Conservation (phyloP, 1,284 basidiomycete genomes). For the Golubevia sp. region DNA sequence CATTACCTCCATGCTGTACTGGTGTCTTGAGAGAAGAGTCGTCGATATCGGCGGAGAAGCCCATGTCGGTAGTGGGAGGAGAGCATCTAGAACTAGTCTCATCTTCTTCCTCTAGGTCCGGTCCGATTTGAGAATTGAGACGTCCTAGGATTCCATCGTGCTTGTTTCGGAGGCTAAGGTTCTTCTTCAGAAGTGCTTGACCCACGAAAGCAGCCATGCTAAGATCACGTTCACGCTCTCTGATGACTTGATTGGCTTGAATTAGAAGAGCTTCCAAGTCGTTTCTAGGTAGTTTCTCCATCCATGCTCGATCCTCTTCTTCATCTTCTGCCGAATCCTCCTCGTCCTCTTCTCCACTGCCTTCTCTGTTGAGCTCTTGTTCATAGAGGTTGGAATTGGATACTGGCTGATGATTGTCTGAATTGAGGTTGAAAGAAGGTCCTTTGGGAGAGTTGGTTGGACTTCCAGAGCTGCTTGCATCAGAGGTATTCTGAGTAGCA, state of each 20-base stretch:
- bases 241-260: slow-evolving; percentile 39
- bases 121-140: background rate
- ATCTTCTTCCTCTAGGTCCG: no score
- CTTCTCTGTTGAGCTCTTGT: background rate
- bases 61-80: slow-evolving; percentile 32
- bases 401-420: background rate
- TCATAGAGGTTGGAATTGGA: background rate
- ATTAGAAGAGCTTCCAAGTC: slow-evolving; percentile 42
- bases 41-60: slow-evolving; percentile 4
- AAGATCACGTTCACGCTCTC: slow-evolving; percentile 40
- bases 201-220: slow-evolving; percentile 47
- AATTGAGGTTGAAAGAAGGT: background rate
- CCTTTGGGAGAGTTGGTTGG: background rate
- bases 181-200: slow-evolving; percentile 48
- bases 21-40: slow-evolving; percentile 1
- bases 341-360: background rate
- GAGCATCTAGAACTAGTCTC: slow-evolving; percentile 15
- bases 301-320: slow-evolving; percentile 15
- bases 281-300: slow-evolving; percentile 31
- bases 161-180: slow-evolving; percentile 25
- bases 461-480: background rate
- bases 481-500: background rate
- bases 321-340: background rate
- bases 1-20: background rate
- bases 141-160: slow-evolving; percentile 28